Conservation (phyloP, 371 early-diverging fungal species). For the Rhizopus stolonifer region DNA sequence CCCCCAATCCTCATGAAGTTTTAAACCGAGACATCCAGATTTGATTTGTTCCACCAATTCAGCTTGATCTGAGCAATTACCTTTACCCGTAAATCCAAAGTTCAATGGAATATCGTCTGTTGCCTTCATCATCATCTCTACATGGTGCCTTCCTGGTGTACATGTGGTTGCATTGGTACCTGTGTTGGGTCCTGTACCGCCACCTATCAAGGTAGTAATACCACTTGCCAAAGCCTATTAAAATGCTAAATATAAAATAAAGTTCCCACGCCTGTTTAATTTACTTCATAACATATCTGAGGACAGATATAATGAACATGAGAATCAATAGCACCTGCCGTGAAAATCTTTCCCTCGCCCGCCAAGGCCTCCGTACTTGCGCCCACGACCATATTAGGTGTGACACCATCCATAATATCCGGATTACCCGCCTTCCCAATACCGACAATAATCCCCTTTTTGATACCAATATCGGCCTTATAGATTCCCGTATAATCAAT, state of each 20-base stretch:
- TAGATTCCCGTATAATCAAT: conserved; percentile 93
- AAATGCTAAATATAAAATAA: conserved; percentile 2
- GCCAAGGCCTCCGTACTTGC: conserved; percentile 87
- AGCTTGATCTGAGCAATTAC: conserved; percentile 67
- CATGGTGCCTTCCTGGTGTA: conserved; percentile 79
- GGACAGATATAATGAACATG: conserved; percentile 94
- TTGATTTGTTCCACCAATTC: conserved; percentile 79
- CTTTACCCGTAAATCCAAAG: conserved; percentile 93
- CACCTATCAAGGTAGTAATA: conserved; percentile 89
- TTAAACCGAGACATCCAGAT: conserved; percentile 90
- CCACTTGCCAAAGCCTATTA: conserved; percentile 78
- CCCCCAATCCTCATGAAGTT: conserved; percentile 95
- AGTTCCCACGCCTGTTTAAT: not conserved
- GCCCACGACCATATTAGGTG: conserved; percentile 86
- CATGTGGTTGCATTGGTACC: conserved; percentile 95
- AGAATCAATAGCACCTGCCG: conserved; percentile 90
- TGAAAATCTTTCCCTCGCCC: conserved; percentile 88
- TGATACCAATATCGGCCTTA: conserved; percentile 96
- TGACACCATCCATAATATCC: conserved; percentile 90
- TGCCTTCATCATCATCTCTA: conserved; percentile 84
- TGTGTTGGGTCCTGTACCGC: conserved; percentile 94
- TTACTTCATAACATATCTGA: conserved; percentile 75
- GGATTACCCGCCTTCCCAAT: conserved; percentile 98
- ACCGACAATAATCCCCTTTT: conserved; percentile 77
- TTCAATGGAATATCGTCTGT: conserved; percentile 87